Evolutionary conservation across 106 monocot species (phyloP), one percentile per base, ranked within the genome.

Genomic region (Allium cepa): DNA sequence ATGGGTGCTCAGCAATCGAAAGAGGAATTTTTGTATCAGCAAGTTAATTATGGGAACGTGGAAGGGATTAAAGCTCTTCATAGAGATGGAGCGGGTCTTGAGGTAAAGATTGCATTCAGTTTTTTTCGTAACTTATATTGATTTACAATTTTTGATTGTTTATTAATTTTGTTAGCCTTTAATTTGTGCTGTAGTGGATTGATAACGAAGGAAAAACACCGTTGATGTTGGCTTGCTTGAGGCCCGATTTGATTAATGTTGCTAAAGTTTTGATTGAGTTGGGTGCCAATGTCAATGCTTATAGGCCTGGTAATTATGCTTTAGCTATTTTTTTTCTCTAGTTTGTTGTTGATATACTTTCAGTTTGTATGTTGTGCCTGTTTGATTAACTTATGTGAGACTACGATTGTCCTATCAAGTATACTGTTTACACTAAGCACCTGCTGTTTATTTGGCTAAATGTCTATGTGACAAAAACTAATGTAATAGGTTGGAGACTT

Each of bases 211-310:
- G 99, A 65, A 93, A 80, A 50, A 99, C 87, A 7, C 99, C 99
- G 0, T 61, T 99, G 74, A 93, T 99, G 26, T 47, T 85, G 11
- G 93, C 99, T 0, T 87, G 90, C 70, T 71, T 90, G 85, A 78
- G 76, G 70, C 83, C 82, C 6, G 84, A 93, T 62, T 73, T 78
- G 26, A 17, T 99, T 12, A 66, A 53, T 22, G 87, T 90, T 28
- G 99, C 78, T 0, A 75, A 85, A 51, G 68, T 73, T 50, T 61
- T 99, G 53, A 72, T 99, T 26, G 93, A 93, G 47, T 57, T 99
- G 64, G 99, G 99, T 63, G 99, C 99, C 51, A 85, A 99, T 74
- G 87, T 93, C 18, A 87, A 93, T 68, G 87, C 83, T 63, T 99
- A 93, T 55, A 80, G 99, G 2, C 90, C 99, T 56, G 89, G 97